Conservation (phyloP, 805 yeast genomes). For the Helenozyma baotianmanensis region DNA sequence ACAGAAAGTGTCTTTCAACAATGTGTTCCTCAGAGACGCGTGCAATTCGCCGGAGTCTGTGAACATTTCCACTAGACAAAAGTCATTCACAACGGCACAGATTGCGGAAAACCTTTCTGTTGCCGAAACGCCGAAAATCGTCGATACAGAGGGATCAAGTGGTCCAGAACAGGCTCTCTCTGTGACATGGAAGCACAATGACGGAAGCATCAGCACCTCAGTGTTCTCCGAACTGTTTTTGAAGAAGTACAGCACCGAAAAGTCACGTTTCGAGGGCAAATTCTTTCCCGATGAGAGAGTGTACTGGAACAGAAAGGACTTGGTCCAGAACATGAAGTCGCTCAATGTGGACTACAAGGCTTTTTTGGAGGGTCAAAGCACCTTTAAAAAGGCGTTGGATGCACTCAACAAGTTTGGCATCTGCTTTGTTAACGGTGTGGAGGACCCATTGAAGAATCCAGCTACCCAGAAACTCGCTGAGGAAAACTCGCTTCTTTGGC, state of each 20-base stretch:
- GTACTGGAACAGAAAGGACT: conserved; percentile 37
- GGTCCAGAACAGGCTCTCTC: conserved; percentile 28
- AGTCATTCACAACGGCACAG: conserved; percentile 57
- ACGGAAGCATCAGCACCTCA: conserved; percentile 23
- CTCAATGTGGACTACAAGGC: conserved; percentile 33
- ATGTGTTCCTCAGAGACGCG: conserved; percentile 62
- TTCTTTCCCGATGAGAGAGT: conserved; percentile 28
- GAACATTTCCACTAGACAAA: conserved; percentile 56
- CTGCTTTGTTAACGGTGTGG: conserved; percentile 50
- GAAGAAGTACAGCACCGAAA: conserved; percentile 33
- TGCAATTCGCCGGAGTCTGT: conserved; percentile 46
- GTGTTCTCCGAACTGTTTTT: conserved; percentile 46
- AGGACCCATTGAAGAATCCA: conserved; percentile 32
- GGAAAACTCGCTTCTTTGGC: conserved; percentile 38
- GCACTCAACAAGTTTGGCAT: conserved; percentile 55
- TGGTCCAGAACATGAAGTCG: conserved; percentile 17
- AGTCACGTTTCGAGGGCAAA: conserved; percentile 31
- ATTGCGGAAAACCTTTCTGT: conserved; percentile 36
- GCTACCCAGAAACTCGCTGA: conserved; percentile 31
- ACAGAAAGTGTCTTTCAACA: conserved; percentile 34
- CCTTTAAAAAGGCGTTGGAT: conserved; percentile 36
- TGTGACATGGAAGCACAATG: conserved; percentile 36
- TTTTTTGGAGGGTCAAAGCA: conserved; percentile 27
- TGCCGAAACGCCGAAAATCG: conserved; percentile 25
- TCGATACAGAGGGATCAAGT: too few relatives aligned